These are phyloP conservation scores for Turnera subulata DNA, from an alignment of 345 rosid genomes.

Conservation along the genomic window DNA sequence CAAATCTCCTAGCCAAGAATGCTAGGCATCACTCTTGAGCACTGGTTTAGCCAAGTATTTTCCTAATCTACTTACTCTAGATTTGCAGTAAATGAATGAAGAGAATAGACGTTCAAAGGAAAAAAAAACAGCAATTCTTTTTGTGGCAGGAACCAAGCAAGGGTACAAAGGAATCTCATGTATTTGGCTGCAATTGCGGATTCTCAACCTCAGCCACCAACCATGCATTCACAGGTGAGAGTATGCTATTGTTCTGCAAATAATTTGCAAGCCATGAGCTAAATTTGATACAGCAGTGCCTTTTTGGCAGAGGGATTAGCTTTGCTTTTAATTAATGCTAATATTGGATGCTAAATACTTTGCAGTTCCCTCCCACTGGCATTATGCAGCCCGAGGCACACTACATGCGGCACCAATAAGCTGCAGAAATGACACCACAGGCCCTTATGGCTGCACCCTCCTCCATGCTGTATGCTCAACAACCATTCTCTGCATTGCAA, in stretches of 20 bases:
- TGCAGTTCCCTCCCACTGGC: constrained; percentile 69
- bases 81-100: too few relatives aligned
- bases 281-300: too few relatives aligned
- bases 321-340: not conserved
- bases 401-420: constrained; percentile 87
- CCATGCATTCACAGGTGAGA: constrained; percentile 75
- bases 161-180: constrained; percentile 96
- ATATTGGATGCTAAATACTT: not conserved
- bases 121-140: not conserved
- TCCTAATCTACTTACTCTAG: too few relatives aligned
- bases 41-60: too few relatives aligned
- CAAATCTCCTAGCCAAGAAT: too few relatives aligned
- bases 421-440: constrained; percentile 85
- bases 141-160: constrained; percentile 80
- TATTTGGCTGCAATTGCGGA: constrained; percentile 99
- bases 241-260: too few relatives aligned
- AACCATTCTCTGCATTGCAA: constrained; percentile 70
- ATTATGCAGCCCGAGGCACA: constrained; percentile 74
- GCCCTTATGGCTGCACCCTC: constrained; percentile 88
- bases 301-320: not conserved
- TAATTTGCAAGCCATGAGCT: too few relatives aligned
- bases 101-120: too few relatives aligned
- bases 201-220: constrained; percentile 92
- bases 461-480: constrained; percentile 84
- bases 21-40: too few relatives aligned